Conservation (phyloP, 768 basidiomycete genomes). For the Leucosporidium yakuticum region DNA sequence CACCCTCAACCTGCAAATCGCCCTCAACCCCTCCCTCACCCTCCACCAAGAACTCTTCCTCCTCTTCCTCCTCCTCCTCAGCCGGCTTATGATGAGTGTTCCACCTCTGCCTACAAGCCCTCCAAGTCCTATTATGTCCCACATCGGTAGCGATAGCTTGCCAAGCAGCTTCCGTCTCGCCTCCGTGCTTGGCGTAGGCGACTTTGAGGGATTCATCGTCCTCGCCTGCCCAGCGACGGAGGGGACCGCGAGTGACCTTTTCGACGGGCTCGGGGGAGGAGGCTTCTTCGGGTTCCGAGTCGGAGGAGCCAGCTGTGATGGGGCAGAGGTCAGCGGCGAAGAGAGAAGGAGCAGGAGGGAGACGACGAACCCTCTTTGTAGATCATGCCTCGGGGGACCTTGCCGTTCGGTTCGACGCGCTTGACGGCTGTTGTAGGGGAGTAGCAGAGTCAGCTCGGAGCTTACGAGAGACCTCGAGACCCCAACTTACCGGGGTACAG, state of each 20-base stretch:
- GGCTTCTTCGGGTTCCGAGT: neutral
- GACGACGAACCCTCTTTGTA: neutral
- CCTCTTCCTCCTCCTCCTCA: conserved; percentile 2
- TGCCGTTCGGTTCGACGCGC: conserved; percentile 1
- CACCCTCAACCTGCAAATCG: neutral
- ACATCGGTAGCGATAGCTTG: neutral
- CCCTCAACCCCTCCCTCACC: neutral
- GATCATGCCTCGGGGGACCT: neutral
- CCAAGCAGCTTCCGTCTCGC: neutral
- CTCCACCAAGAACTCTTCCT: neutral
- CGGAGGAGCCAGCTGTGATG: neutral
- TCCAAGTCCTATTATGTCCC: neutral
- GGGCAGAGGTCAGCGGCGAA: neutral
- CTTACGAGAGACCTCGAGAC: neutral
- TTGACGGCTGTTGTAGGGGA: neutral
- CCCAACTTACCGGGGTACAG: neutral
- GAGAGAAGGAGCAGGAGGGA: neutral
- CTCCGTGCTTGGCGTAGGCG: neutral
- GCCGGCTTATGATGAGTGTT: neutral
- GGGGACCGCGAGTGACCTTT: too few relatives aligned
- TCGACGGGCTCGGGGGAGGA: too few relatives aligned
- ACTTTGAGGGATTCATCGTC: neutral
- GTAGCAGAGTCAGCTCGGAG: neutral
- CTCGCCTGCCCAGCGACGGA: neutral
- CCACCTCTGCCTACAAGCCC: conserved; percentile 1